Evolutionary conservation across 2,329 filamentous ascomycete genomes (phyloP).

Genomic region (Beauveria sp.): DNA sequence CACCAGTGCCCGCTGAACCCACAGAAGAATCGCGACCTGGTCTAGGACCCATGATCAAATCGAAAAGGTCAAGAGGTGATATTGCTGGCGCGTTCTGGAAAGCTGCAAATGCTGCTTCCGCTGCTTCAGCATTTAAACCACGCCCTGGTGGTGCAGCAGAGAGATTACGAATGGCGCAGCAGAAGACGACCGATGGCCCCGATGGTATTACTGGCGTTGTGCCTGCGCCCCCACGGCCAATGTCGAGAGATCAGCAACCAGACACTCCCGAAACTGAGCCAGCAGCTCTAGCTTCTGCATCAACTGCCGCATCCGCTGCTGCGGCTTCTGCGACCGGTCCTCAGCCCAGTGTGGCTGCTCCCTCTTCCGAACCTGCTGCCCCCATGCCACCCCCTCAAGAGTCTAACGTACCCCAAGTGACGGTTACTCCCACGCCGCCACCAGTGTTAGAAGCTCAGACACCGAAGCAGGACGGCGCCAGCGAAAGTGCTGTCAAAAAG

Average conservation of each 20-base stretch:
- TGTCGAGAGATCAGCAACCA: conserved; percentile 28
- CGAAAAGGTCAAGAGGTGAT: conserved; percentile 64
- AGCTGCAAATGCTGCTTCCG: conserved; percentile 56
- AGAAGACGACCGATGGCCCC: conserved; percentile 57
- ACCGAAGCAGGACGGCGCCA: conserved; percentile 26
- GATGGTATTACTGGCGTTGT: conserved; percentile 89
- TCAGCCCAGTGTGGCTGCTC: conserved; percentile 18
- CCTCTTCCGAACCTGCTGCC: not conserved
- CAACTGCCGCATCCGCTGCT: conserved; percentile 14
- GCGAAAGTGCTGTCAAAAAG: conserved; percentile 22
- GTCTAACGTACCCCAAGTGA: conserved; percentile 47
- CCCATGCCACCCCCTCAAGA: conserved; percentile 18
- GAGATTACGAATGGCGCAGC: conserved; percentile 57
- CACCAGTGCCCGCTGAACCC: not conserved
- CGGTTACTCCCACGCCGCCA: conserved; percentile 33
- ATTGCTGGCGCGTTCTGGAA: conserved; percentile 72
- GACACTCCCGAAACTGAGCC: conserved; percentile 16
- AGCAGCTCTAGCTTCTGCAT: conserved; percentile 14
- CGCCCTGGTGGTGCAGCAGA: conserved; percentile 81
- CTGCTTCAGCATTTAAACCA: conserved; percentile 64
- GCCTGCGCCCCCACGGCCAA: conserved; percentile 59
- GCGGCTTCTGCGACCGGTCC: not conserved
- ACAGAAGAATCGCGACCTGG: conserved; percentile 55
- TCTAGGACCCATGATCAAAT: conserved; percentile 84
- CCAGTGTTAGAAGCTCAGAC: conserved; percentile 32